These are phyloP conservation scores for Leccinum imitatum DNA, from an alignment of 768 basidiomycete genomes.

Conservation along the genomic window DNA sequence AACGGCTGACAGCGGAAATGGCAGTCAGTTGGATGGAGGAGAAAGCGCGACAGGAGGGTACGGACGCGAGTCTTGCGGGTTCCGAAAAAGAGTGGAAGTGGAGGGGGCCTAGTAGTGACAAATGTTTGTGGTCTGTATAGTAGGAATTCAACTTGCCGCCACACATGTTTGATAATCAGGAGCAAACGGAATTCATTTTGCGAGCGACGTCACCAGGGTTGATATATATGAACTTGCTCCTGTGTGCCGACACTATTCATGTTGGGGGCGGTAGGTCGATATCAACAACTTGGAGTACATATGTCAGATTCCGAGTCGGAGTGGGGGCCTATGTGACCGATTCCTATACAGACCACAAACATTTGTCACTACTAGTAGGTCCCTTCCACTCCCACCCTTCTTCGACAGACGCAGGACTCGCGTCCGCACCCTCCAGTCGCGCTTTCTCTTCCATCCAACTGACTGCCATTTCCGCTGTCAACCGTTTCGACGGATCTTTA, in stretches of 20 bases:
- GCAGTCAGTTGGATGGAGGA: conserved; percentile 27
- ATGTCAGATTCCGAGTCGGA: no score
- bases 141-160: no score
- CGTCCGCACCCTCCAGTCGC: conserved; percentile 5
- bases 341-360: conserved; percentile 13
- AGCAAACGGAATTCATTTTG: no score
- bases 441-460: conserved; percentile 27
- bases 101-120: conserved; percentile 1
- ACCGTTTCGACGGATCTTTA: conserved; percentile 14
- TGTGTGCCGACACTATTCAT: no score
- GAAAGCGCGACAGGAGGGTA: conserved; percentile 13
- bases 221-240: no score
- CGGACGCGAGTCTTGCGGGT: conserved; percentile 1
- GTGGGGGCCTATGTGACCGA: no score
- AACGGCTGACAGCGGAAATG: conserved; percentile 26
- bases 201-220: no score
- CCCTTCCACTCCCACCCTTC: conserved; percentile 23
- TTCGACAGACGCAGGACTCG: conserved; percentile 7
- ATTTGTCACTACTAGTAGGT: background rate
- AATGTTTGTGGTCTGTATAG: conserved; percentile 15
- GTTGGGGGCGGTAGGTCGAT: no score
- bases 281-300: no score
- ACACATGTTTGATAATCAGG: no score
- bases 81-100: conserved; percentile 20
- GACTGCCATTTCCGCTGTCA: conserved; percentile 23